Percentiles rank a stretch among this genome's conserved stretches.
Conservation (phyloP, 202 grass and related monocot species). For the Panicum hallii region DNA sequence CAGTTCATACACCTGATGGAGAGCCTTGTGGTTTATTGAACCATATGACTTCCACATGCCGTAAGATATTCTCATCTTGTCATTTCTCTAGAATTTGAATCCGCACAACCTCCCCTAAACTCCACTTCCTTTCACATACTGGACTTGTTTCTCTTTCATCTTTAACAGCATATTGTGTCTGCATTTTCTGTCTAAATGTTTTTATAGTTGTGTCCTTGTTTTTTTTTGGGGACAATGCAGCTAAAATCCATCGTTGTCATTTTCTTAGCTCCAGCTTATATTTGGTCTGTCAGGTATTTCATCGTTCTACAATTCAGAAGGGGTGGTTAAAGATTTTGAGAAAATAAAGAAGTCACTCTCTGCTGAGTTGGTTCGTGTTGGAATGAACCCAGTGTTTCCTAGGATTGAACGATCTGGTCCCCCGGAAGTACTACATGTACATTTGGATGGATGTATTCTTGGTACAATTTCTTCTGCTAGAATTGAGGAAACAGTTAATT, state of each 20-base stretch:
- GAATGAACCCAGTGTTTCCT: constrained; percentile 73
- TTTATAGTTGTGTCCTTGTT: constrained; percentile 8
- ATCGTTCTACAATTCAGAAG: constrained; percentile 85
- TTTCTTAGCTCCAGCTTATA: constrained; percentile 30
- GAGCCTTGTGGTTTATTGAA: constrained; percentile 95
- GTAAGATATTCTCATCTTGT: constrained; percentile 61
- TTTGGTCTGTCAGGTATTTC: constrained; percentile 63
- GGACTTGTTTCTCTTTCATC: constrained; percentile 20
- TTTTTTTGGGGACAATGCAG: constrained; percentile 1
- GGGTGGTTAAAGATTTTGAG: constrained; percentile 66
- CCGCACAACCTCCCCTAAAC: background rate
- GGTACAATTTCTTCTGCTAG: constrained; percentile 70
- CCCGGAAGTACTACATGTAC: constrained; percentile 81
- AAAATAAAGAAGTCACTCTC: constrained; percentile 74
- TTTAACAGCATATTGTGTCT: background rate
- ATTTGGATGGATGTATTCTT: constrained; percentile 94
- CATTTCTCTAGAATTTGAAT: constrained; percentile 33
- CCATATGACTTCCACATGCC: constrained; percentile 86
- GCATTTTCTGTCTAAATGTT: background rate
- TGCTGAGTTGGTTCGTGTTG: constrained; percentile 68
- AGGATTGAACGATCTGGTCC: constrained; percentile 85
- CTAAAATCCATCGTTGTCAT: constrained; percentile 26
- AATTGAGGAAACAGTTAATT: constrained; percentile 66
- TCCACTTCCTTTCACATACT: background rate
- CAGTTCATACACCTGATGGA: constrained; percentile 97